Base-by-base conservation (phyloP, 176 grass and related monocot genomes). In the Stipa capillata region DNA sequence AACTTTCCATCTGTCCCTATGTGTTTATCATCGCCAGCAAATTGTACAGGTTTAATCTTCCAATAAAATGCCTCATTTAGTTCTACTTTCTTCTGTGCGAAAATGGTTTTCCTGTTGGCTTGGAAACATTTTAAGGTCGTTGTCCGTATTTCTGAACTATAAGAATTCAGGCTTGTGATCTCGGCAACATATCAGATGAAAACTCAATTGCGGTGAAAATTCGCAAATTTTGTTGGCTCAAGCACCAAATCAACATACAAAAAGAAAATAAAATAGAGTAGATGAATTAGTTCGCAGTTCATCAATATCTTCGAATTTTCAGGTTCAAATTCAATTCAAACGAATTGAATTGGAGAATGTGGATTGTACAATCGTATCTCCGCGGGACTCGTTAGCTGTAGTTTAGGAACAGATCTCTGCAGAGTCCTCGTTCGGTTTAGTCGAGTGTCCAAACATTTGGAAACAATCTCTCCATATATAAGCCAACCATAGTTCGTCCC, bases 11-110 rank as follows among this genome's bases (percentile, higher is more conserved):
- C 23, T 35, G 58, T 23, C 28, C 54, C 79, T 57, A n/a, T 58
- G 51, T 83, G 39, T 60, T 74, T 53, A 50, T 91, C 43, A 61
- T 25, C 43, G 8, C 48, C 47, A 80, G 39, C 70, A 69, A 91
- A 91, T 8, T 96, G 84, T 96, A 96, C 87, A 92, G 62, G 33
- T 79, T 87, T 73, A 78, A 27, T 74, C 44, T 85, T 91, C 53
- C 43, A 83, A 86, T 94, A 80, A 94, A 94, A 83, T 83, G 85
- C 68, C 3, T 72, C 37, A 31, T 68, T 78, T 49, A 48, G 72
- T 62, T 85, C 7, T 31, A 27, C 43, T 57, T 76, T 61, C 24
- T 8, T 33, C 31, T 65, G 32, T 41, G 18, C 59, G 29, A 31
- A 23, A 47, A 36, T 60, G 2, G 10, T 11, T 56, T 12, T 39